Conservation (phyloP, 768 basidiomycete species). For the Tricholoma matsutake region DNA sequence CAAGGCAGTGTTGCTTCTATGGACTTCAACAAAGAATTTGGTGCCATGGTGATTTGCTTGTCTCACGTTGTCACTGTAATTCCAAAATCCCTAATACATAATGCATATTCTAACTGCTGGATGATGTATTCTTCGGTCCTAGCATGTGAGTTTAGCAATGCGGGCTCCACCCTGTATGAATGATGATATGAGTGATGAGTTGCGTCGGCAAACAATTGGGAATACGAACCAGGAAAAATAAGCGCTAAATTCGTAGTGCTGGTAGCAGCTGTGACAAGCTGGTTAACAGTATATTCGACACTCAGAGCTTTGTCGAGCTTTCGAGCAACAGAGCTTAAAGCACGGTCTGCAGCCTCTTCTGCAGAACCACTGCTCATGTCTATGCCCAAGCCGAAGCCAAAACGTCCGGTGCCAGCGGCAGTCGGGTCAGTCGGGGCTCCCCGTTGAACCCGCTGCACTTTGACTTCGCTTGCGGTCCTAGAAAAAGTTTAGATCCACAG, state of each 20-base stretch:
- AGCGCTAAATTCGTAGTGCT: constrained; percentile 69
- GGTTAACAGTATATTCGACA: constrained; percentile 91
- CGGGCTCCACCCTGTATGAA: constrained; percentile 31
- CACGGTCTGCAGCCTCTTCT: constrained; percentile 88
- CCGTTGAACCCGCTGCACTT: constrained; percentile 63
- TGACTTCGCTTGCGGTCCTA: constrained; percentile 79
- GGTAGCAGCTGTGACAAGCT: constrained; percentile 85
- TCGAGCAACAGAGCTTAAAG: constrained; percentile 70
- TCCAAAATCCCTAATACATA: neutral
- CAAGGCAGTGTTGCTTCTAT: neutral
- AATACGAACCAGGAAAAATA: constrained; percentile 64
- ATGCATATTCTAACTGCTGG: neutral
- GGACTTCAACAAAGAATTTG: neutral
- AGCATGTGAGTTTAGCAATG: constrained; percentile 9
- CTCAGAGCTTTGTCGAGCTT: constrained; percentile 86
- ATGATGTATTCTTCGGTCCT: neutral
- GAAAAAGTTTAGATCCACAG: neutral
- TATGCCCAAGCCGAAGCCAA: constrained; percentile 48
- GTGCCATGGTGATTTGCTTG: neutral
- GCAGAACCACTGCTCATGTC: constrained; percentile 65
- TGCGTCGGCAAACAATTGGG: constrained; percentile 18
- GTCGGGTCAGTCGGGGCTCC: constrained; percentile 28
- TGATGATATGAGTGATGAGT: neutral
- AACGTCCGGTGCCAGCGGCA: constrained; percentile 21
- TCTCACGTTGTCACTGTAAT: neutral